Conservation (phyloP, 1,139 yeast species). For the Suhomyces wounanorum region DNA sequence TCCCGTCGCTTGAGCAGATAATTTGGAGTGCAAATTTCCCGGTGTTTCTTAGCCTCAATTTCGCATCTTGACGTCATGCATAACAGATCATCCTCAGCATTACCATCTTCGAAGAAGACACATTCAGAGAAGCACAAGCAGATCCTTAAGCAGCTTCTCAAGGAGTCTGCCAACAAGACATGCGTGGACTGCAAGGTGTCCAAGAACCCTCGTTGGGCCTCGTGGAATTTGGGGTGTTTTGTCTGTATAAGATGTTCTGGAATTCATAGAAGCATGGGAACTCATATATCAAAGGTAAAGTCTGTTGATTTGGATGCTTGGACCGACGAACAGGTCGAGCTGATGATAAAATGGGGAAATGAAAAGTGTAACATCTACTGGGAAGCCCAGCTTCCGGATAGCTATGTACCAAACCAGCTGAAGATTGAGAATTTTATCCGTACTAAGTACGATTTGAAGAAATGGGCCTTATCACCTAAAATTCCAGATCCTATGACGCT, state of each 20-base stretch:
- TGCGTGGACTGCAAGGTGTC: conserved; percentile 93
- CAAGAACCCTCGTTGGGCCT: conserved; percentile 96
- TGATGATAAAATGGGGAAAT: conserved; percentile 88
- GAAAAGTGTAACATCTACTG: conserved; percentile 72
- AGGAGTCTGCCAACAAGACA: conserved; percentile 69
- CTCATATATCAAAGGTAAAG: conserved; percentile 84
- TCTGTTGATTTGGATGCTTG: conserved; percentile 94
- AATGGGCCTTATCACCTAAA: conserved; percentile 64
- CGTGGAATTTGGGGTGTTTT: conserved; percentile 93
- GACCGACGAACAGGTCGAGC: conserved; percentile 89
- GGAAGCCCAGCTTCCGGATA: conserved; percentile 76
- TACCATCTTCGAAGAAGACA: conserved; percentile 47
- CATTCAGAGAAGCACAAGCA: conserved; percentile 61
- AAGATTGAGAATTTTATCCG: conserved; percentile 87
- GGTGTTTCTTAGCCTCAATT: background rate
- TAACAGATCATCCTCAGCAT: conserved; percentile 21
- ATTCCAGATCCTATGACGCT: conserved; percentile 62
- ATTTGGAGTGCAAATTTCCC: background rate
- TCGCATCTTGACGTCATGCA: conserved; percentile 16
- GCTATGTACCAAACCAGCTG: conserved; percentile 78
- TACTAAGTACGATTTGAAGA: conserved; percentile 86
- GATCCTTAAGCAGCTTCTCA: conserved; percentile 70
- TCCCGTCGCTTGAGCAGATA: background rate
- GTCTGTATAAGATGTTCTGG: conserved; percentile 93
- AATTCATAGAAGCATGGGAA: conserved; percentile 91